Percentiles rank a stretch among this genome's conserved stretches.
Conservation (phyloP, 345 rosid genomes). For the Eucalyptus dawsonii region DNA sequence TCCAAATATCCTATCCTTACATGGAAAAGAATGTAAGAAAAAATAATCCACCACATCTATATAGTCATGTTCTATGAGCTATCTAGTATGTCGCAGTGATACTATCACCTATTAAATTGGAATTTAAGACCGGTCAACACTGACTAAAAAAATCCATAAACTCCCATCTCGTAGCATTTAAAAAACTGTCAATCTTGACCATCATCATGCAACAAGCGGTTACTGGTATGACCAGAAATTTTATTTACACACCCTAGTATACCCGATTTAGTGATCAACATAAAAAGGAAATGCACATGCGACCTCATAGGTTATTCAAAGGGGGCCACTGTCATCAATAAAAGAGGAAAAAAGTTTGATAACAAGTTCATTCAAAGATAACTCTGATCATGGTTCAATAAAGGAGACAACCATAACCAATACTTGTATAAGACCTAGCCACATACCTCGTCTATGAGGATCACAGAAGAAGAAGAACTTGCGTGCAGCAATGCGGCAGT, state of each 20-base stretch:
- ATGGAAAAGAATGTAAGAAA: background rate
- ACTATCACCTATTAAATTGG: background rate
- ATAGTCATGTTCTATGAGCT: background rate
- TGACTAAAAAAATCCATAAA: background rate
- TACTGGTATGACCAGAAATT: background rate
- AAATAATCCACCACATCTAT: background rate
- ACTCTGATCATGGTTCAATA: background rate
- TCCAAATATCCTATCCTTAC: background rate
- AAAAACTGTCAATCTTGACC: background rate
- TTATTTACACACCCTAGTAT: background rate
- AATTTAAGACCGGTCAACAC: background rate
- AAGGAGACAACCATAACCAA: background rate
- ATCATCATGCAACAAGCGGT: background rate
- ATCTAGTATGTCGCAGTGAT: background rate
- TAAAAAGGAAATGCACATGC: background rate
- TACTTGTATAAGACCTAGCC: background rate
- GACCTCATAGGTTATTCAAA: background rate
- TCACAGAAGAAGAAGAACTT: constrained; percentile 99
- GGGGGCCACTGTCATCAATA: background rate
- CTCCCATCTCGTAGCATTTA: background rate
- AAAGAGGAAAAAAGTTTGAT: background rate
- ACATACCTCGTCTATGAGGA: constrained; percentile 94
- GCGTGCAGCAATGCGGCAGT: constrained; percentile 94
- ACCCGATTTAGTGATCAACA: background rate
- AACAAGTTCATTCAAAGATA: background rate